Conservation (phyloP, 1,284 basidiomycete genomes). For the Tylopilus sp. region DNA sequence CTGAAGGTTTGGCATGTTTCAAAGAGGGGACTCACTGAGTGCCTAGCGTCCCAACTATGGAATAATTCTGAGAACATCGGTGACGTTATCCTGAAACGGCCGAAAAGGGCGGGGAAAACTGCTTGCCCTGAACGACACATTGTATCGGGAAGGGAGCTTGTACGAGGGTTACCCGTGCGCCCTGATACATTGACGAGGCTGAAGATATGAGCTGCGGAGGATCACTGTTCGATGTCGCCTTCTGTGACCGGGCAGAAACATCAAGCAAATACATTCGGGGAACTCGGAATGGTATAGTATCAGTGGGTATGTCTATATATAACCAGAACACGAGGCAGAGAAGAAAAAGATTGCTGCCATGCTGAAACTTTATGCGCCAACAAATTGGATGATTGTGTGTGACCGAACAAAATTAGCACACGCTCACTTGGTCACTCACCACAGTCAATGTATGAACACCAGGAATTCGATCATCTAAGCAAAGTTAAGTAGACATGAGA, state of each 20-base stretch:
- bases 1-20: neutral
- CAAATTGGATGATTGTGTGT: neutral
- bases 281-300: neutral
- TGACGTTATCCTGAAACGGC: conserved; percentile 4
- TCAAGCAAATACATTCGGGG: neutral
- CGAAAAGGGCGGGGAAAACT: neutral
- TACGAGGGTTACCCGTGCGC: neutral
- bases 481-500: neutral
- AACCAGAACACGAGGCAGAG: neutral
- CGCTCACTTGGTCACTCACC: neutral
- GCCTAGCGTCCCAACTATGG: conserved; percentile 1
- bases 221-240: neutral
- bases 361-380: neutral
- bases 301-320: neutral
- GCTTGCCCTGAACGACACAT: neutral
- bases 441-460: neutral
- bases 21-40: neutral
- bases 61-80: conserved; percentile 3
- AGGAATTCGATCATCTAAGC: neutral
- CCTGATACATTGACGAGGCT: neutral
- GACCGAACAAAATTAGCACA: neutral
- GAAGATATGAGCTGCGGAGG: neutral
- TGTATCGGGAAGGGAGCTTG: neutral
- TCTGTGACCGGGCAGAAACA: neutral
- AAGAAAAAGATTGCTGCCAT: neutral